Evolutionary conservation across 2,329 filamentous ascomycete species (phyloP).

Genomic region (Cryphonectria carpinicola): DNA sequence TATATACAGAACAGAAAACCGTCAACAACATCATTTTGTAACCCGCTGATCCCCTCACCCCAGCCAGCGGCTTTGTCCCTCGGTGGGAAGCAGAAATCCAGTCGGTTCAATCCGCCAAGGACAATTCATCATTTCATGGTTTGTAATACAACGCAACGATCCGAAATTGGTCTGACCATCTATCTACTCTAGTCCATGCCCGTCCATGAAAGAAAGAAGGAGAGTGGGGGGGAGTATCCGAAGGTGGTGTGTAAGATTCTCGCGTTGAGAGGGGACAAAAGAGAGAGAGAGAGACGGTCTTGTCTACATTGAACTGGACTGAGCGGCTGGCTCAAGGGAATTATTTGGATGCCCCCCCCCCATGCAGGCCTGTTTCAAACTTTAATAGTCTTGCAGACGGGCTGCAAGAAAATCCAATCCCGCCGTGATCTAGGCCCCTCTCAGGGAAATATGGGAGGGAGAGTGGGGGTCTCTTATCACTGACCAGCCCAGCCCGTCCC

Average conservation of each 20-base stretch:
- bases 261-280: background rate
- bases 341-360: background rate
- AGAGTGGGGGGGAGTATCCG: too few relatives aligned
- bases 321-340: background rate
- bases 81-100: background rate
- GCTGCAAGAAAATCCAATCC: background rate
- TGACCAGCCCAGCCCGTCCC: background rate
- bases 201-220: background rate
- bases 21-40: background rate
- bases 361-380: background rate
- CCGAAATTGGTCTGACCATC: background rate
- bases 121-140: background rate
- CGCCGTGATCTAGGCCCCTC: background rate
- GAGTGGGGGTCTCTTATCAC: background rate
- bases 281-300: too few relatives aligned
- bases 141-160: background rate
- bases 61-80: background rate
- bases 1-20: background rate
- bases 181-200: background rate
- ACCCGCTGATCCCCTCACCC: background rate
- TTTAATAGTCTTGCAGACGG: background rate
- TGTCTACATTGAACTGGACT: too few relatives aligned
- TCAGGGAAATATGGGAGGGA: background rate
- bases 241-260: background rate
- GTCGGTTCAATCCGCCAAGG: background rate